These are phyloP conservation scores for Endoconidiophora polonica DNA, from an alignment of 2,329 filamentous ascomycete genomes.

Conservation along the genomic window DNA sequence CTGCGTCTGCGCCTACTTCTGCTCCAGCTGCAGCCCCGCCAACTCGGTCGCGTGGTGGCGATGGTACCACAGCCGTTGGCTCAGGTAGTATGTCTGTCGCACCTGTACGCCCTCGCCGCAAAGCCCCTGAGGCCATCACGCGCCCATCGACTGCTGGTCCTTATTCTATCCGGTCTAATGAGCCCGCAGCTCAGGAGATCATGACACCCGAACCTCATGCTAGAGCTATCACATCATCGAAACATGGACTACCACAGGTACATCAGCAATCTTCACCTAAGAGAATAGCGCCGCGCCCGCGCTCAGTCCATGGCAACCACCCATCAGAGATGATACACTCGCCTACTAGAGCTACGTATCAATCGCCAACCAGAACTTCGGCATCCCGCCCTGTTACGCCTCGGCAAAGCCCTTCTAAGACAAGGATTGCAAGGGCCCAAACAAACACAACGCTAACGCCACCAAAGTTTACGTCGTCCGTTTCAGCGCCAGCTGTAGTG, in stretches of 20 bases:
- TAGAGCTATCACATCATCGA: slow-evolving; percentile 31
- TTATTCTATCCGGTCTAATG: slow-evolving; percentile 43
- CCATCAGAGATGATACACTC: slow-evolving; percentile 9
- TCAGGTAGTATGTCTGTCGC: slow-evolving; percentile 45
- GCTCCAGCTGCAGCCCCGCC: slow-evolving; percentile 17
- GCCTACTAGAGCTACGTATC: background rate
- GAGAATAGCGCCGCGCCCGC: slow-evolving; percentile 28
- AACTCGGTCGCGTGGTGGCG: slow-evolving; percentile 17
- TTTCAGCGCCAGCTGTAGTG: background rate
- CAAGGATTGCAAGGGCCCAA: slow-evolving; percentile 1
- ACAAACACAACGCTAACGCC: slow-evolving; percentile 1
- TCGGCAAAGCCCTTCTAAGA: slow-evolving; percentile 9
- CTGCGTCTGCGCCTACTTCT: slow-evolving; percentile 16
- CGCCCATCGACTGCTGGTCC: slow-evolving; percentile 49
- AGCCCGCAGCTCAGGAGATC: slow-evolving; percentile 23
- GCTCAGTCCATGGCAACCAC: slow-evolving; percentile 9
- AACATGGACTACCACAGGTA: slow-evolving; percentile 14
- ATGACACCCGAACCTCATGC: slow-evolving; percentile 22
- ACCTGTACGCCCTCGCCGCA: slow-evolving; percentile 43
- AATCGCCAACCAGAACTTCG: slow-evolving; percentile 5
- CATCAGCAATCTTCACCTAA: slow-evolving; percentile 36
- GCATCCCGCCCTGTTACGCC: slow-evolving; percentile 7
- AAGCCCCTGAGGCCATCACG: slow-evolving; percentile 38
- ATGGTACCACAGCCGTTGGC: slow-evolving; percentile 27
- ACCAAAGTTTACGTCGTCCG: slow-evolving; percentile 1